Percentiles rank a stretch among this genome's conserved stretches.
These are phyloP conservation scores for Hypericum perforatum DNA, from an alignment of 345 rosid species.

Conservation along the genomic window DNA sequence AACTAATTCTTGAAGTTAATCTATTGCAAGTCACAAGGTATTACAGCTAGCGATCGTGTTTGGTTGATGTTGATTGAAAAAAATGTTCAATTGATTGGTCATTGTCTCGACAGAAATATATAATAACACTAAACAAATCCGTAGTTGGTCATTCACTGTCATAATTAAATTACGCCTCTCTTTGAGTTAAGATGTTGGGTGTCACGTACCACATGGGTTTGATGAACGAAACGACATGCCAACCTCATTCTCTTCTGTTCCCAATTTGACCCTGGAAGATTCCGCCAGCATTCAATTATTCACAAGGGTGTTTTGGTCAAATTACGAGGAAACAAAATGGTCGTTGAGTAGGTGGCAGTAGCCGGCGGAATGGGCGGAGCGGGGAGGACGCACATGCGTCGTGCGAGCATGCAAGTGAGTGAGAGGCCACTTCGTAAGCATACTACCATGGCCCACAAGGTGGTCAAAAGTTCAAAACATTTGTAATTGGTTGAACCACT, in stretches of 20 bases:
- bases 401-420: slow-evolving; percentile 7
- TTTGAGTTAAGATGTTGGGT: slow-evolving; percentile 14
- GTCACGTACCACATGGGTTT: slow-evolving; percentile 28
- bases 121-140: no score
- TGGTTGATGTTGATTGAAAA: no score
- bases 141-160: slow-evolving; percentile 12
- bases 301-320: slow-evolving; percentile 11
- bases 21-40: no score
- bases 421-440: no score
- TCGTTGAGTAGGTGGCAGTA: slow-evolving; percentile 14
- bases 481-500: no score
- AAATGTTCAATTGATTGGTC: no score
- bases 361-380: slow-evolving; percentile 28
- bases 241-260: slow-evolving; percentile 11
- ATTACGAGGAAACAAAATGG: rapidly evolving
- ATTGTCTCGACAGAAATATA: no score
- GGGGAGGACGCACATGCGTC: slow-evolving; percentile 35
- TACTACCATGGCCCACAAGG: no score
- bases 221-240: slow-evolving; percentile 20
- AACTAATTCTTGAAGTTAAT: no score
- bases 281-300: rapidly evolving
- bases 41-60: no score
- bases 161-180: background rate
- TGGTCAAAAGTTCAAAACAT: no score
- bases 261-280: background rate